Evolutionary conservation across 2,329 filamentous ascomycete genomes (phyloP), one percentile per base, ranked within the genome.

Genomic region (Coniella lustricola): DNA sequence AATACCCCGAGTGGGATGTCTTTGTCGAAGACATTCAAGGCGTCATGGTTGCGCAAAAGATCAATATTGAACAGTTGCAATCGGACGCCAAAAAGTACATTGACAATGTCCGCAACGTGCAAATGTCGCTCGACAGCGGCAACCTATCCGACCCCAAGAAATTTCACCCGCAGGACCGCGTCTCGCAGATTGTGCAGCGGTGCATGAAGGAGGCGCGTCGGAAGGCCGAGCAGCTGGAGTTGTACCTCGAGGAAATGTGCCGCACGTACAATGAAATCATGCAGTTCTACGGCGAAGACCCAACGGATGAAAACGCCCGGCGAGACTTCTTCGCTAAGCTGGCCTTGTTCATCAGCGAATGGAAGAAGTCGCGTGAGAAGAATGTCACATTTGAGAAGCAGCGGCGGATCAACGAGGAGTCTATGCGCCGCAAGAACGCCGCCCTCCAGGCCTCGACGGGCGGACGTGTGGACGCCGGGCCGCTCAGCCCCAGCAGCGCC

Each of bases 111-210:
- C 87, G 85, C 65, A 96, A 95, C 62, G 82, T 97, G 25, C 93
- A 98, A 66, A 82, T 81, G 67, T 94, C 89, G 20, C 78, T 98
- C 44, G 93, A 98, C 67, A 85, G 84, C 31, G 93, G 93, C 59
- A 97, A 95, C 64, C 73, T 98, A 55, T 95, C 89, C 63, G 93
- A 98, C 63, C 86, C 91, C 38, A 96, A 93, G 75, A 94, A 91
- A 60, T 98, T 98, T 75, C 93, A 98, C 63, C 91, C 93, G 16
- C 88, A 97, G 67, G 93, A 98, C 66, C 87, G 93, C 52, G 90
- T 97, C 37, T 86, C 85, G 54, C 87, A 94, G 67, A 77, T 97
- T 31, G 90, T 95, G 48, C 89, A 95, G 67, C 79, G 91, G 44
- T 84, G 79, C 56, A 97, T 98, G 91, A 97, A 96, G 72, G 93